Evolutionary conservation across 371 early-diverging fungal genomes (phyloP), one percentile per base, ranked within the genome.

Genomic region (Mucor mucedo): DNA sequence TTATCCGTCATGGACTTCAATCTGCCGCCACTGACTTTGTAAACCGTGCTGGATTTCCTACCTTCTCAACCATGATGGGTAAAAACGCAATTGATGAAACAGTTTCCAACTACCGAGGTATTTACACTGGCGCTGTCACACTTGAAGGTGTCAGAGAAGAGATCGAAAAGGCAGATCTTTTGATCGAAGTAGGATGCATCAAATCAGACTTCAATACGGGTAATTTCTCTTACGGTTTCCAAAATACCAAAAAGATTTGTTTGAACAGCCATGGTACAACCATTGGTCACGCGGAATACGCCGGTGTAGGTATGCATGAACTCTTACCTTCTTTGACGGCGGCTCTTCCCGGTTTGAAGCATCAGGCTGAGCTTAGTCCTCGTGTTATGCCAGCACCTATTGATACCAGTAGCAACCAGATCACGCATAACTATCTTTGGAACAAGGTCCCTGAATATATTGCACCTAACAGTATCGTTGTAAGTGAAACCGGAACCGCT

Each of bases 131-230:
- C 47, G 62, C 62, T 28, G 65, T 76, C n/a, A 67, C 72, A 14
- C 52, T 77, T 8, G 66, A 62, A 11, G 60, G 69, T 16, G 62
- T 80, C 16, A 52, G 55, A 30, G 50, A 74, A 11, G 79, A 76
- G 44, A 70, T 83, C 13, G 63, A 70, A 48, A 21, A 62, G 27
- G 54, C 77, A 5, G 82, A 85, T 61, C 62, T 82, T 49, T 72
- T 85, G 39, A 49, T 85, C 11, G 74, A 74, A 33, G 49, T 85
- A 39, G 84, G 84, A n/a, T 64, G 76, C 8, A 63, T 83, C 65
- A 71, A 75, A 52, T 67, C 79, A 49, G 83, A 85, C 66, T 83
- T 78, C 67, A 85, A 85, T 64, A 83, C 82, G 10, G 85, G 82
- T 65, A 78, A 76, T 16, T 83, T 78, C 58, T 67, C 77, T 21